A percentile compares a stretch with the other conserved stretches of the same genome.
phyloP scores from a whole-genome alignment of 805 yeast species.

The Candida tammaniensis region DNA sequence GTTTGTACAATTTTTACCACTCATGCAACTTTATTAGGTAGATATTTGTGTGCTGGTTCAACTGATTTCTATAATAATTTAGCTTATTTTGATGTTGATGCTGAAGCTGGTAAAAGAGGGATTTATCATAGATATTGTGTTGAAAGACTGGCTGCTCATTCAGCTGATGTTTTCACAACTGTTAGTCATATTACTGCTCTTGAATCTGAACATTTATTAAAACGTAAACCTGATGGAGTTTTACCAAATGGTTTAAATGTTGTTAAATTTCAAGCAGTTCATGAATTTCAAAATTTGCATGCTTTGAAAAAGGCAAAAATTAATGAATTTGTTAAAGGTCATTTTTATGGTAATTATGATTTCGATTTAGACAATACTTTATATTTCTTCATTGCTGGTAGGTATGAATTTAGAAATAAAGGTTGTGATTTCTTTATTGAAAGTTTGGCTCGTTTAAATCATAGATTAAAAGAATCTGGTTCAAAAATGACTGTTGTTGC shows the following conservation, averaged over 20 bases:
- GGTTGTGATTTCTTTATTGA: slow-evolving; percentile 96
- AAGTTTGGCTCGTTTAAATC: slow-evolving; percentile 86
- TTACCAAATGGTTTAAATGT: slow-evolving; percentile 96
- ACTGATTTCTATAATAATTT: slow-evolving; percentile 94
- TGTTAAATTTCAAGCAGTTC: slow-evolving; percentile 94
- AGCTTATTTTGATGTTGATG: slow-evolving; percentile 88
- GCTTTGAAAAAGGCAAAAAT: slow-evolving; percentile 88
- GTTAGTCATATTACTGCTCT: slow-evolving; percentile 97
- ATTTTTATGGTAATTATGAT: slow-evolving; percentile 94
- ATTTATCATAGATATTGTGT: slow-evolving; percentile 96
- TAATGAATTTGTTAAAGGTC: slow-evolving; percentile 93
- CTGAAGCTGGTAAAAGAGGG: slow-evolving; percentile 97
- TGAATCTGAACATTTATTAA: slow-evolving; percentile 88
- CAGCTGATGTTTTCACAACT: slow-evolving; percentile 95
- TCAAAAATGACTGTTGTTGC: slow-evolving; percentile 94
- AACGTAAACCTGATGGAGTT: slow-evolving; percentile 97
- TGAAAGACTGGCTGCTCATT: slow-evolving; percentile 93
- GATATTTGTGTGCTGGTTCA: slow-evolving; percentile 94
- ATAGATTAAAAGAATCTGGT: slow-evolving; percentile 73
- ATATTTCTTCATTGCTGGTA: slow-evolving; percentile 94
- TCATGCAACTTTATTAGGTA: slow-evolving; percentile 92
- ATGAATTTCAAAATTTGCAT: slow-evolving; percentile 95
- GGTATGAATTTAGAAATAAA: slow-evolving; percentile 94
- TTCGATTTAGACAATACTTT: slow-evolving; percentile 91
- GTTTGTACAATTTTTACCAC: slow-evolving; percentile 96